A percentile compares a stretch with the other conserved stretches of the same genome.
Conservation (phyloP, 345 rosid genomes). For the Raphanus sativus region DNA sequence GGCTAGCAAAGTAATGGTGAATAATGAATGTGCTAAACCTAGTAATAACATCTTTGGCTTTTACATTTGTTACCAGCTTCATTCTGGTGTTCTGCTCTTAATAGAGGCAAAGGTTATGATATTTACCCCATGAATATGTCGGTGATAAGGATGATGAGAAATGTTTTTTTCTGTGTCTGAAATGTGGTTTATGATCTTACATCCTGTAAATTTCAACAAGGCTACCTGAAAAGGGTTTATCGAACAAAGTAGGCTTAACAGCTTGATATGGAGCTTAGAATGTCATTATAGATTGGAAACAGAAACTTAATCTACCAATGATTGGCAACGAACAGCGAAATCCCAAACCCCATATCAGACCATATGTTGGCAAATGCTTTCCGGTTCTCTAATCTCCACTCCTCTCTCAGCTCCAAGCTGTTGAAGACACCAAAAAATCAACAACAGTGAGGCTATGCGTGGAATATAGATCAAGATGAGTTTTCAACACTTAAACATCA, state of each 20-base stretch:
- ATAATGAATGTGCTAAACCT: not conserved
- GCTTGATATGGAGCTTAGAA: not conserved
- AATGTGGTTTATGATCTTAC: slow-evolving; percentile 70
- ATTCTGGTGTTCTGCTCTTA: not conserved
- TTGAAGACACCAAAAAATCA: slow-evolving; percentile 25
- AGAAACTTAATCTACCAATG: slow-evolving; percentile 69
- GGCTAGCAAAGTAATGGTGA: not conserved
- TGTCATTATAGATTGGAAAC: not conserved
- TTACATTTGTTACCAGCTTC: slow-evolving; percentile 5
- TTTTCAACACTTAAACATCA: slow-evolving; percentile 3
- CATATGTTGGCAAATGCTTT: slow-evolving; percentile 90
- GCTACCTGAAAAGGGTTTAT: slow-evolving; percentile 60
- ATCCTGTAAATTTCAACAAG: slow-evolving; percentile 91
- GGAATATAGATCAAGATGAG: not conserved
- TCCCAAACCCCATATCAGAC: slow-evolving; percentile 89
- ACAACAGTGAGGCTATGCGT: too few species aligned
- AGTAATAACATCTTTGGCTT: not conserved
- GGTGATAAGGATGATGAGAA: slow-evolving; percentile 70
- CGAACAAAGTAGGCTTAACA: not conserved
- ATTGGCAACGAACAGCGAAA: slow-evolving; percentile 75
- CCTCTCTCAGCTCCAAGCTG: slow-evolving; percentile 87
- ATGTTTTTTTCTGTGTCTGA: slow-evolving; percentile 85
- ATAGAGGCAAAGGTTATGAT: slow-evolving; percentile 2
- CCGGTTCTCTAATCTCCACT: slow-evolving; percentile 83
- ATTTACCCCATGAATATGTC: slow-evolving; percentile 86